phyloP scores from a whole-genome alignment of 768 basidiomycete species.

The Boletus barrowsii region DNA sequence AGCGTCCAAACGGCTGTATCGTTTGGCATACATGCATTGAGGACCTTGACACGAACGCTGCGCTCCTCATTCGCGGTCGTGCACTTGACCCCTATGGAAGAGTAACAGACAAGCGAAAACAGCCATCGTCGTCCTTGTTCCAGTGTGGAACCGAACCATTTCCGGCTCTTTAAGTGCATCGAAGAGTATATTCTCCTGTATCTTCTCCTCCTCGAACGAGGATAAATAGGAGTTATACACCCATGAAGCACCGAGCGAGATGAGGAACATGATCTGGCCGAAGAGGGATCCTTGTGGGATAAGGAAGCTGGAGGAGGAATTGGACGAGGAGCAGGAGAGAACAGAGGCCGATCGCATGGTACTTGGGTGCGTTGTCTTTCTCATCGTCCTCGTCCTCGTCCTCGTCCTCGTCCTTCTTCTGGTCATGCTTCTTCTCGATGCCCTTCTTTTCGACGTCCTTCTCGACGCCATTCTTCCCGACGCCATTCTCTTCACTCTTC shows the following conservation, averaged over 20 bases:
- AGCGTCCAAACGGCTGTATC: slow-evolving; percentile 19
- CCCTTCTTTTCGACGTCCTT: no score
- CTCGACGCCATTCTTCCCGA: no score
- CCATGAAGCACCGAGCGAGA: slow-evolving; percentile 32
- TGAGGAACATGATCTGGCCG: slow-evolving; percentile 34
- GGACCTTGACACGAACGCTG: slow-evolving; percentile 2
- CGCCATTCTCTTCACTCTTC: no score
- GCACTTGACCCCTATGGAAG: slow-evolving; percentile 10
- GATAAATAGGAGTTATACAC: slow-evolving; percentile 33
- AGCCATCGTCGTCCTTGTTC: slow-evolving; percentile 19
- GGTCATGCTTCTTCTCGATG: no score
- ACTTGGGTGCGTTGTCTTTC: neutral
- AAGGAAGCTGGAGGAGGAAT: slow-evolving; percentile 33
- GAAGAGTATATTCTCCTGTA: slow-evolving; percentile 18
- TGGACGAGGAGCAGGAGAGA: slow-evolving; percentile 30
- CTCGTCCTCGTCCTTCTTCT: neutral
- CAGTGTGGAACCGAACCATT: slow-evolving; percentile 10
- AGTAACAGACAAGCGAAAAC: slow-evolving; percentile 24
- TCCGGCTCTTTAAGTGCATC: slow-evolving; percentile 4
- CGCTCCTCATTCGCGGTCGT: neutral
- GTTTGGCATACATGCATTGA: slow-evolving; percentile 19
- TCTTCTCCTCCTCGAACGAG: slow-evolving; percentile 33
- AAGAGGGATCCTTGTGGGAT: slow-evolving; percentile 33
- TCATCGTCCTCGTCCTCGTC: neutral
- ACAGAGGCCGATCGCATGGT: slow-evolving; percentile 22